Evolutionary conservation across 2,329 filamentous ascomycete species (phyloP).

Genomic region (Hirsutella thompsonii): DNA sequence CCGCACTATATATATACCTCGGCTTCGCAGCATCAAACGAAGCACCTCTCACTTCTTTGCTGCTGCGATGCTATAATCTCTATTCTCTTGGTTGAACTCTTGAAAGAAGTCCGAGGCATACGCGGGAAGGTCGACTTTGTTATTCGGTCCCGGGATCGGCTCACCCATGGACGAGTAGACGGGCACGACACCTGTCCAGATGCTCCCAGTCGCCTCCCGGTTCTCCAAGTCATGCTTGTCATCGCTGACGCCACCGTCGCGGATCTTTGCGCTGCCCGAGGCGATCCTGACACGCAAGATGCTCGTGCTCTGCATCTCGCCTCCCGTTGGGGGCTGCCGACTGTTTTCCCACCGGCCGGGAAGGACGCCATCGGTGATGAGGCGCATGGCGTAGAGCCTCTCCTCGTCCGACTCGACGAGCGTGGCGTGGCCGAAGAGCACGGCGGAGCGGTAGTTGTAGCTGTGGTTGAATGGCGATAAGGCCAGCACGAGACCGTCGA

Average conservation of each 20-base stretch:
- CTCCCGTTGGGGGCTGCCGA: conserved; percentile 56
- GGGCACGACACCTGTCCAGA: conserved; percentile 2
- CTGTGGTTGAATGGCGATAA: conserved; percentile 71
- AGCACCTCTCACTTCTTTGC: conserved; percentile 10
- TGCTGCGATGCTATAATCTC: conserved; percentile 14
- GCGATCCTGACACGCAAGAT: conserved; percentile 1
- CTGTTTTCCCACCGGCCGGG: conserved; percentile 55
- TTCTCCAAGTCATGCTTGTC: background rate
- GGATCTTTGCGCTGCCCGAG: conserved; percentile 1
- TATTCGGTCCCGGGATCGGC: conserved; percentile 47
- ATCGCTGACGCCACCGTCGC: conserved; percentile 6
- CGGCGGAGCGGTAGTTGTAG: conserved; percentile 76
- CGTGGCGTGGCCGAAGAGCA: conserved; percentile 62
- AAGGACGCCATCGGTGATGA: conserved; percentile 65
- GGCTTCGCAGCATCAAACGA: background rate
- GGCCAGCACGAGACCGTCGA: conserved; percentile 70
- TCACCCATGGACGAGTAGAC: conserved; percentile 1
- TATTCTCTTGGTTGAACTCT: conserved; percentile 23
- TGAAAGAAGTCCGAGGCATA: conserved; percentile 39
- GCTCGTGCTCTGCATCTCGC: conserved; percentile 2
- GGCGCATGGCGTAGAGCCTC: conserved; percentile 64
- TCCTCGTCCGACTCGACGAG: conserved; percentile 56
- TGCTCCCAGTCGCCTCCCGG: background rate
- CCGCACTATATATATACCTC: background rate
- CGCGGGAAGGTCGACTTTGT: conserved; percentile 46